Evolutionary conservation across 1,284 basidiomycete species (phyloP).

Genomic region (Porodaedalea pini): DNA sequence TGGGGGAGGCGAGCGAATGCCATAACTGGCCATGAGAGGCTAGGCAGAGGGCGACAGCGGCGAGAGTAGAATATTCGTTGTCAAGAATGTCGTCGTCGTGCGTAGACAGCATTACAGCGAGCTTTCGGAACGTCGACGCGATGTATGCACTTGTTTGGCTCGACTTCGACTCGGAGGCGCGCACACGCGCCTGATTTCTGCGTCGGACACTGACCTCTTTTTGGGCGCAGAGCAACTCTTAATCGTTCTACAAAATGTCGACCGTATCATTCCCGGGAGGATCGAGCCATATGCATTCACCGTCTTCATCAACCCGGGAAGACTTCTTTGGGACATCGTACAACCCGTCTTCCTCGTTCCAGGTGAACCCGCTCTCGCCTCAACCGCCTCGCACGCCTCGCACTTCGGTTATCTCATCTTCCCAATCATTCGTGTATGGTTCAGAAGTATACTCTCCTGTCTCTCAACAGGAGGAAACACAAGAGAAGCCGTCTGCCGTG

Average conservation of each 20-base stretch:
- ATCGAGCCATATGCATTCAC: conserved; percentile 26
- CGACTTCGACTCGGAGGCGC: background rate
- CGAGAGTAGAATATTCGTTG: background rate
- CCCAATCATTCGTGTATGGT: conserved; percentile 35
- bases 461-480: conserved; percentile 32
- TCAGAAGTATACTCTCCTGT: conserved; percentile 24
- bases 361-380: conserved; percentile 73
- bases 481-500: conserved; percentile 32
- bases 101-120: background rate
- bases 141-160: conserved; percentile 22
- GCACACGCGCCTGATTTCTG: conserved; percentile 1
- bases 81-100: conserved; percentile 4
- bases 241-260: conserved; percentile 32
- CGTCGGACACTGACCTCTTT: conserved; percentile 5
- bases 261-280: conserved; percentile 38
- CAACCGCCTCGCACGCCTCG: conserved; percentile 74
- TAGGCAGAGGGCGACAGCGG: conserved; percentile 11
- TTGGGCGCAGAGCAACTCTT: background rate
- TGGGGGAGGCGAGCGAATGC: conserved; percentile 47
- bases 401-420: conserved; percentile 42
- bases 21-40: conserved; percentile 37
- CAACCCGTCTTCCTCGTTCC: conserved; percentile 51
- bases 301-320: conserved; percentile 38
- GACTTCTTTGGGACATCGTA: conserved; percentile 41
- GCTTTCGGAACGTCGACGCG: background rate